Base-by-base conservation (phyloP, 1,139 yeast genomes). In the Nakaseomyces nivariensis region DNA sequence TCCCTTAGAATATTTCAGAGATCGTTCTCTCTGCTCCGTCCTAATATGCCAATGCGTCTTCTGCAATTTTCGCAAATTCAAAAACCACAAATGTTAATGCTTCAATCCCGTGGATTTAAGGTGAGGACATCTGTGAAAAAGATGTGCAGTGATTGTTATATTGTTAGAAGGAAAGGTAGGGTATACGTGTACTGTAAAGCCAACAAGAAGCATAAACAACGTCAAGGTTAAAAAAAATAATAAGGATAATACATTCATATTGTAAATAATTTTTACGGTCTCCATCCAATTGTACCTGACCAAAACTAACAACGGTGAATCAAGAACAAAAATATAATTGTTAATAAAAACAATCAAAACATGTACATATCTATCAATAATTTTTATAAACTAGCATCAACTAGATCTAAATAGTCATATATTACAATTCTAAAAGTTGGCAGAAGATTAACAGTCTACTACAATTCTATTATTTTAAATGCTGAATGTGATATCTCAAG, bases 181-280 rank as follows among this genome's bases (percentile, higher is more conserved):
- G 94, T 89, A 26, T 89, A 86, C 59, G 96, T 90, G 40, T 85
- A 86, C 67, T 92, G 97, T 74, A 90, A 90, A 67, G 74, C 92
- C 45, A 88, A 89, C 67, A 89, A 90, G 55, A 88, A 88, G 70
- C 98, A 92, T 70, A 92, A 92, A 72, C 98, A 92, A 70, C 87
- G 97, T 71, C 97, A 90, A 71, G 96, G 96, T 57, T 90, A 69
- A 68, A 33, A 8, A 29, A 29, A 33, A 10, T 36, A 27, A 33
- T 27, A 27, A 42, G 10, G 13, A 38, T 37, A 36, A 38, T 4
- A 38, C 25, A 1, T 17, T 36, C 9, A 36, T 2, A 7, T 36
- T 31, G 31, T 41, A 48, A 34, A 37, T 29, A 31, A 41, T 34
- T 46, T 22, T n/a, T 11, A 11, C 5, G 13, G 13, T 33, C n/a